Evolutionary conservation across 2,329 filamentous ascomycete genomes (phyloP).

Genomic region (Samsoniella hepiali): DNA sequence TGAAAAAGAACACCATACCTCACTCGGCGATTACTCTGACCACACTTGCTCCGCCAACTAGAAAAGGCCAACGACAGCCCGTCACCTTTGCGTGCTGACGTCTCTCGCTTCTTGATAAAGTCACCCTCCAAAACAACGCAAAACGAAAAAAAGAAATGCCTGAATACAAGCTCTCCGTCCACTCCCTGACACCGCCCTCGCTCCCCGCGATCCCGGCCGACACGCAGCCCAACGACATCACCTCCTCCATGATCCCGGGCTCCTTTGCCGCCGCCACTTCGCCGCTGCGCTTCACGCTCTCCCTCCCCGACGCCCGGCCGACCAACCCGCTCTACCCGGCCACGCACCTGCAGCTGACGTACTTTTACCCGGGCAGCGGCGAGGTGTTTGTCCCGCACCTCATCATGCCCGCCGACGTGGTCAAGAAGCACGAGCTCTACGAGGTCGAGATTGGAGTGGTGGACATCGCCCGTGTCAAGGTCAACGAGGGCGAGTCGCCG

Average conservation of each 20-base stretch:
- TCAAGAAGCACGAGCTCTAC: neutral
- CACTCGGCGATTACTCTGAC: too few species aligned
- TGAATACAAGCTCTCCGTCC: neutral
- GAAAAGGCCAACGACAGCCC: too few species aligned
- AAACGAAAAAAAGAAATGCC: neutral
- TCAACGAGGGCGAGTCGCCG: slow-evolving; percentile 7
- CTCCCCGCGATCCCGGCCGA: neutral
- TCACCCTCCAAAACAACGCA: neutral
- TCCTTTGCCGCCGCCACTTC: neutral
- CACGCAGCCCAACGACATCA: neutral
- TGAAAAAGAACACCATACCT: too few species aligned
- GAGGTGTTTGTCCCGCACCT: neutral
- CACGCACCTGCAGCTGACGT: neutral
- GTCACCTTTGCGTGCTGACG: too few species aligned
- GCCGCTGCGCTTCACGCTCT: neutral
- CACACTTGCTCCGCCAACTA: too few species aligned
- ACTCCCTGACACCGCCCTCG: neutral
- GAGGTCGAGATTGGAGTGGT: neutral
- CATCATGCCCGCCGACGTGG: neutral
- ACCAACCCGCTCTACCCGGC: slow-evolving; percentile 4
- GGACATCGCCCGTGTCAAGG: neutral
- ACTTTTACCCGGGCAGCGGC: neutral
- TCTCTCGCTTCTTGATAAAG: neutral
- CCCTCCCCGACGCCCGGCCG: neutral
- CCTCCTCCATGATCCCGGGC: neutral